These are phyloP conservation scores for Diaporthe citri DNA, from an alignment of 2,329 filamentous ascomycete species.

Conservation along the genomic window DNA sequence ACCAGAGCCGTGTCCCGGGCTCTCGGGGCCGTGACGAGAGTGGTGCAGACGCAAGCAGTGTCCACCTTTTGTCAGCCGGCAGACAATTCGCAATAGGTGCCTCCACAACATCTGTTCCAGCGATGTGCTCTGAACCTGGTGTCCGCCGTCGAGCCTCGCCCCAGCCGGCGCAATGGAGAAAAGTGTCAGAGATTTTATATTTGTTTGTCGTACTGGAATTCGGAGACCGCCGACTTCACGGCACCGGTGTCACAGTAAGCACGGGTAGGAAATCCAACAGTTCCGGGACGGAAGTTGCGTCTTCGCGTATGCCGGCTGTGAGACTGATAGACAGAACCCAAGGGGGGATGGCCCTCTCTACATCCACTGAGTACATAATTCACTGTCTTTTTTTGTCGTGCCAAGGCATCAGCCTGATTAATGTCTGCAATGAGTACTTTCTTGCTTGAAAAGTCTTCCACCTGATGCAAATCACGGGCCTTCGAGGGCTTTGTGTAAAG, in stretches of 20 bases:
- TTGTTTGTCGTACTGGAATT: slow-evolving; percentile 7
- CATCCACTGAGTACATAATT: background rate
- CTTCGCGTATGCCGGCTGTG: background rate
- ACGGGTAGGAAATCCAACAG: background rate
- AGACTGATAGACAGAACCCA: background rate
- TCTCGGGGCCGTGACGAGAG: background rate
- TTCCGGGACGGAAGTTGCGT: background rate
- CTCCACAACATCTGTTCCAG: background rate
- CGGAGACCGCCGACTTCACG: background rate
- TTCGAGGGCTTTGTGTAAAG: background rate
- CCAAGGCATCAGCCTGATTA: background rate
- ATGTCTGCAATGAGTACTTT: background rate
- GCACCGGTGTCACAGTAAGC: background rate
- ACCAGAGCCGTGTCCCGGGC: background rate
- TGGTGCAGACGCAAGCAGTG: background rate
- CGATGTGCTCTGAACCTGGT: background rate
- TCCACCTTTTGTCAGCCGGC: background rate
- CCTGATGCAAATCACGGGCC: background rate
- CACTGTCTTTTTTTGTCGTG: background rate
- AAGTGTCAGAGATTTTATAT: background rate
- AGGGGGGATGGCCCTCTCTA: background rate
- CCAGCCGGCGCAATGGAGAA: background rate
- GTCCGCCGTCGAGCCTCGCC: background rate
- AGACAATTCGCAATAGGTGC: background rate
- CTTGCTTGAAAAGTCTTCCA: background rate